Evolutionary conservation across 2,329 filamentous ascomycete genomes (phyloP), one percentile per base, ranked within the genome.

Genomic region (Tolypocladium tundrense): DNA sequence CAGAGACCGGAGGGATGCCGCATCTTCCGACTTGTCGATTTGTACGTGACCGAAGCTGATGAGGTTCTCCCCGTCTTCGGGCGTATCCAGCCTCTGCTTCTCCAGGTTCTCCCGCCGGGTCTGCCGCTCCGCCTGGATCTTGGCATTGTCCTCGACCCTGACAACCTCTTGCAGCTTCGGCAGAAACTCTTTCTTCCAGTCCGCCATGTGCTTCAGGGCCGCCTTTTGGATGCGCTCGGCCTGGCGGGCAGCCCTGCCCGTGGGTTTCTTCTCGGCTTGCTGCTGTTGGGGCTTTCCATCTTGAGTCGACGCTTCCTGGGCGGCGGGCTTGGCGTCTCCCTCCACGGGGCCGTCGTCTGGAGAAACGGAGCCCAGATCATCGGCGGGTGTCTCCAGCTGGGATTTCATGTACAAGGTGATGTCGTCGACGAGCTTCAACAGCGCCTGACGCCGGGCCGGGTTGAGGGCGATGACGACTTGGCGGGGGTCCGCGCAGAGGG

Each of bases 161-260:
- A 86, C 73, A 4, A 91, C 81, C 63, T 93, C 87, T 53, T 84
- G 85, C 1, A 96, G 77, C 51, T 87, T 82, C 21, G 79, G 73
- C n/a, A 91, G 77, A 1, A 93, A 85, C 39, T 84, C 80, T 33
- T 83, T 80, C 59, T 85, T 79, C 92, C 91, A 96, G n/a, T 85
- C 81, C 61, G 91, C 85, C 65, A 92, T 90, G 66, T 89, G 83
- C 50, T 79, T 75, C 14, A 94, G 70, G 1, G 88, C 84, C 6
- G 83, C 82, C 33, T 67, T 69, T 27, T 79, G 73, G 16, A 82
- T 68, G 6, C 65, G 62, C 14, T 67, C 57, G 1, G 70, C 67
- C 55, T 71, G 60, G 10, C 64, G 61, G 19, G 67, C 65, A 24
- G 64, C 58, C 43, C 65, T 64, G 11, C 57, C 64, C 19, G 54